phyloP scores from a whole-genome alignment of 192 early-diverging fungal species.

The Pecoramyces ruminantium region DNA sequence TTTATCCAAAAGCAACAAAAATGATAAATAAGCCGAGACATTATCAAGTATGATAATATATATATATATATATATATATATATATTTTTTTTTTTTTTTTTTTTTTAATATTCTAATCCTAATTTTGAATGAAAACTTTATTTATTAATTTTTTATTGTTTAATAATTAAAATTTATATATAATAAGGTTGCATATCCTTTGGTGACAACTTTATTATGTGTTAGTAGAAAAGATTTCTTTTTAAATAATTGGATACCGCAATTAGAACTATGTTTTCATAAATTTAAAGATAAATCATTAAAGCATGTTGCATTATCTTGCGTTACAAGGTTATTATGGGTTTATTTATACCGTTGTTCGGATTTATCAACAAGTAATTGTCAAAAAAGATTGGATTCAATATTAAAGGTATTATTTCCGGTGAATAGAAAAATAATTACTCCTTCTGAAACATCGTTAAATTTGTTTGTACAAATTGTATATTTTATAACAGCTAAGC shows the following conservation, averaged over 20 bases:
- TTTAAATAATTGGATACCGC: slow-evolving; percentile 49
- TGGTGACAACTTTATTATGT: slow-evolving; percentile 76
- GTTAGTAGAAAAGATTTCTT: slow-evolving; percentile 83
- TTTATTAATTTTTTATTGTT: no score
- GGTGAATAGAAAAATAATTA: slow-evolving; percentile 25
- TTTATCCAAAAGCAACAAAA: slow-evolving; percentile 76
- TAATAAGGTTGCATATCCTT: slow-evolving; percentile 55
- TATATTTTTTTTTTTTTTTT: no score
- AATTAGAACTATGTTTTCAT: slow-evolving; percentile 50
- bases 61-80: background rate
- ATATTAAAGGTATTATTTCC: slow-evolving; percentile 47
- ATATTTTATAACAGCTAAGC: slow-evolving; percentile 43
- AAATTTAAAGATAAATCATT: slow-evolving; percentile 60
- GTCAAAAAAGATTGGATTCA: slow-evolving; percentile 11
- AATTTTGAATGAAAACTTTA: no score
- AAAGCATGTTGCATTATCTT: slow-evolving; percentile 57
- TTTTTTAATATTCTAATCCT: background rate
- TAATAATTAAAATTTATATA: background rate
- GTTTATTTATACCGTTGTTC: slow-evolving; percentile 81
- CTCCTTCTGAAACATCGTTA: slow-evolving; percentile 40
- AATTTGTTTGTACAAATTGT: slow-evolving; percentile 54
- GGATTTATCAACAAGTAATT: slow-evolving; percentile 25
- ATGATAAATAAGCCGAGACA: slow-evolving; percentile 78
- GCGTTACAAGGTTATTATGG: slow-evolving; percentile 72
- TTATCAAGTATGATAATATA: slow-evolving; percentile 17